Base-by-base conservation (phyloP, 169 alveolate species). In the Plasmodium sp. region DNA sequence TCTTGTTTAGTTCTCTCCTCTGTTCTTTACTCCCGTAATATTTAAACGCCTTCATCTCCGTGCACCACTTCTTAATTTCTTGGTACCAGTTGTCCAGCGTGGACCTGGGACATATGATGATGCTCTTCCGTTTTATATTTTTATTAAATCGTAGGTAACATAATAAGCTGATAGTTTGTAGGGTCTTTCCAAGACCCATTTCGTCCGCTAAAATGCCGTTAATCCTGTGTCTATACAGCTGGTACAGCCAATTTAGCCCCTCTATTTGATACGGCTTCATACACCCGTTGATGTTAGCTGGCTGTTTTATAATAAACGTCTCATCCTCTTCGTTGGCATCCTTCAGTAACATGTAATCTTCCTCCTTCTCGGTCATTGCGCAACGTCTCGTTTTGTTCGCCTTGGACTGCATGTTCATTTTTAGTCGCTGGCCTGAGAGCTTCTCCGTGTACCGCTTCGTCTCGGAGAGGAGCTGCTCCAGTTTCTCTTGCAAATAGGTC, bases 161-260 rank as follows among this genome's bases (percentile, higher is more conserved):
- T 77, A 99, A 93, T 58, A 99, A 96, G 12, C 99, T 97, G 34
- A 99, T 99, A 0, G 99, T 98, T 96, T 99, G 98, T 33, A 99
- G 98, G n/a, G 99, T 99, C 77, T 99, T 99, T 27, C 99, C 99
- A 12, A 99, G 95, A 0, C 99, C 99, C 99, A 99, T 99, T 90
- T 99, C 99, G 94, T 99, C 99, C 6, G 99, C 99, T 83, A 99
- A 94, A 33, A 99, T 99, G 1, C 99, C 99, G 93, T 99, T 99
- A 43, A 99, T 97, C 12, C 99, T 99, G 86, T 98, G 97, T 22
- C 98, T 99, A 93, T 98, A 98, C 31, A 99, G 96, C 77, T 98
- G 98, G 92, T 98, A 99, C 41, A 99, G 96, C 99, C 99, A 99
- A 94, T 99, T 97, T 31, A 99, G 96, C 1, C 99, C 99, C 93